phyloP scores from a whole-genome alignment of 495 filamentous ascomycete genomes.

The Gamarada debralockiae region DNA sequence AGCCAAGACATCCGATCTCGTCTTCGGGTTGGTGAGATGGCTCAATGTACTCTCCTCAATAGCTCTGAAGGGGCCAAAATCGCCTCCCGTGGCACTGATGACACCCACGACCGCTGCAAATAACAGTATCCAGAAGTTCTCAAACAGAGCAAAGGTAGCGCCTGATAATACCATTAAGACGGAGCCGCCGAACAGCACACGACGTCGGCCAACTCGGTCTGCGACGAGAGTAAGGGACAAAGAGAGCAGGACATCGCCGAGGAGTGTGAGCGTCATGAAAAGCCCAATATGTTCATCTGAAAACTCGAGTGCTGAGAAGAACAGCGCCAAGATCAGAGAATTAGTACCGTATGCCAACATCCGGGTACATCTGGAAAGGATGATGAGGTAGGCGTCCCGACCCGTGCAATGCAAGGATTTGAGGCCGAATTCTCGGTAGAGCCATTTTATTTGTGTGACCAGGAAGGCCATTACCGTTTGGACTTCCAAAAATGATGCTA shows the following conservation, averaged over 20 bases:
- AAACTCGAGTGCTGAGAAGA: slow-evolving; percentile 62
- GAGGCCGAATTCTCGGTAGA: slow-evolving; percentile 36
- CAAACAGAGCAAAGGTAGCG: slow-evolving; percentile 58
- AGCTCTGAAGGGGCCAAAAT: slow-evolving; percentile 78
- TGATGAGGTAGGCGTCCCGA: slow-evolving; percentile 66
- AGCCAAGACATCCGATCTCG: slow-evolving; percentile 68
- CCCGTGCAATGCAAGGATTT: slow-evolving; percentile 38
- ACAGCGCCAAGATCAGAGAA: slow-evolving; percentile 72
- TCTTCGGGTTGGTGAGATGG: slow-evolving; percentile 58
- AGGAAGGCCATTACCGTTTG: background rate
- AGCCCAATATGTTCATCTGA: slow-evolving; percentile 69
- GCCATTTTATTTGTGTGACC: slow-evolving; percentile 13
- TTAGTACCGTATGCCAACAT: slow-evolving; percentile 76
- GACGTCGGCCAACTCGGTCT: slow-evolving; percentile 65
- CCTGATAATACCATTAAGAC: slow-evolving; percentile 66
- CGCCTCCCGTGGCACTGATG: slow-evolving; percentile 74
- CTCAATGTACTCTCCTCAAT: slow-evolving; percentile 78
- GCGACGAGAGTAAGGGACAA: slow-evolving; percentile 71
- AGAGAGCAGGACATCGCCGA: slow-evolving; percentile 76
- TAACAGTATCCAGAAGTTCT: slow-evolving; percentile 72
- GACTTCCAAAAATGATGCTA: no score
- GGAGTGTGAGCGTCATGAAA: slow-evolving; percentile 82
- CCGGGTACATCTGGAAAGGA: slow-evolving; percentile 67
- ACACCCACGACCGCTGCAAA: slow-evolving; percentile 73
- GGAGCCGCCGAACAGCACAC: slow-evolving; percentile 61